Percentiles rank a stretch among this genome's conserved stretches.
phyloP scores from a whole-genome alignment of 768 basidiomycete genomes.

The Serendipita sp. region DNA sequence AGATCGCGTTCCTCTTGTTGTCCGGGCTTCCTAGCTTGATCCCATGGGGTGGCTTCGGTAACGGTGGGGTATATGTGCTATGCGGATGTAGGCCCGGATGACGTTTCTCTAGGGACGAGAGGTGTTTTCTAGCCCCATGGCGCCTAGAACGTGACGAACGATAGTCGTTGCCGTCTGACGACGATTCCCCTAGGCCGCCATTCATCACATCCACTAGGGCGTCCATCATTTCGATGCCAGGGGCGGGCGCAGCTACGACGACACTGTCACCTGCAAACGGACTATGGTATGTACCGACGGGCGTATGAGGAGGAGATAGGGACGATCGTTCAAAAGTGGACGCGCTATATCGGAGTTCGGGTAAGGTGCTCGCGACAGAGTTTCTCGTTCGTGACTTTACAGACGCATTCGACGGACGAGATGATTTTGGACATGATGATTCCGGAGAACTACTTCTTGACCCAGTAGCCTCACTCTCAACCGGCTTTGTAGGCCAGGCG shows the following conservation, averaged over 20 bases:
- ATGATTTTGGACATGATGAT: background rate
- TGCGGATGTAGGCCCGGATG: slow-evolving; percentile 41
- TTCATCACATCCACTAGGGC: slow-evolving; percentile 85
- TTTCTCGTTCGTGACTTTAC: background rate
- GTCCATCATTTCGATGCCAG: slow-evolving; percentile 77
- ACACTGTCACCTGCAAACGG: slow-evolving; percentile 19
- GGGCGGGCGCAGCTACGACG: slow-evolving; percentile 55
- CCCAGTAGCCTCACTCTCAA: background rate
- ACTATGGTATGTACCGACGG: slow-evolving; percentile 5
- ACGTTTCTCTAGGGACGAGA: slow-evolving; percentile 33
- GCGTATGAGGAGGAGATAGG: slow-evolving; percentile 9
- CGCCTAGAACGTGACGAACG: slow-evolving; percentile 6
- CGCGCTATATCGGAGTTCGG: slow-evolving; percentile 4
- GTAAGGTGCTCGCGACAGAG: slow-evolving; percentile 4
- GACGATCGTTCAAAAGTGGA: slow-evolving; percentile 6
- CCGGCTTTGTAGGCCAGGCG: background rate
- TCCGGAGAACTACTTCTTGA: slow-evolving; percentile 2
- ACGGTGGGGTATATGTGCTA: slow-evolving; percentile 47
- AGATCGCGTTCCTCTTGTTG: background rate
- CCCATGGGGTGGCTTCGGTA: slow-evolving; percentile 72
- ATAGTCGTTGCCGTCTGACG: slow-evolving; percentile 5
- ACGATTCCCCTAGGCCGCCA: slow-evolving; percentile 19
- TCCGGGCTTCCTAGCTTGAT: slow-evolving; percentile 41
- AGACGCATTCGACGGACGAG: background rate
- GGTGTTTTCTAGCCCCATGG: slow-evolving; percentile 25